Conservation (phyloP, 2,329 filamentous ascomycete genomes). For the Kalaharituber pfeilii region DNA sequence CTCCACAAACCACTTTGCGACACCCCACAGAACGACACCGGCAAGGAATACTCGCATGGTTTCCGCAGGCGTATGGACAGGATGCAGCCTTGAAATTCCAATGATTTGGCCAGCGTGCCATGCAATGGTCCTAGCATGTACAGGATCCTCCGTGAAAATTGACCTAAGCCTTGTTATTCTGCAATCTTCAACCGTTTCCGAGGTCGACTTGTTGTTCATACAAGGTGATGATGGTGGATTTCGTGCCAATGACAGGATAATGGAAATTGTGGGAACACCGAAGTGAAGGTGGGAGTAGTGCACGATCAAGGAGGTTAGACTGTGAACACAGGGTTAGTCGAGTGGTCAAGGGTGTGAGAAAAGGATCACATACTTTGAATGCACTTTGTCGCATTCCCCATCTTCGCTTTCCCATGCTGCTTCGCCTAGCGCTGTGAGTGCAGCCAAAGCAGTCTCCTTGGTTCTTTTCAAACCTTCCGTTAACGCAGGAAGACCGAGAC, state of each 20-base stretch:
- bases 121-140: slow-evolving; percentile 20
- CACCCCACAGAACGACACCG: slow-evolving; percentile 21
- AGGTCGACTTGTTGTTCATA: slow-evolving; percentile 9
- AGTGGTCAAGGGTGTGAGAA: neutral
- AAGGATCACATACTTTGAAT: slow-evolving; percentile 7
- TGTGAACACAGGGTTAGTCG: slow-evolving; percentile 6
- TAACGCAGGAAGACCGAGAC: slow-evolving; percentile 17
- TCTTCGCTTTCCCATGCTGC: slow-evolving; percentile 15
- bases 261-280: slow-evolving; percentile 17
- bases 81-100: slow-evolving; percentile 20
- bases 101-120: slow-evolving; percentile 23
- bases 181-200: slow-evolving; percentile 12
- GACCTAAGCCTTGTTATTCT: slow-evolving; percentile 17
- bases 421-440: slow-evolving; percentile 17
- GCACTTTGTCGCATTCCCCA: slow-evolving; percentile 15
- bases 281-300: slow-evolving; percentile 23
- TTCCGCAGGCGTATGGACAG: slow-evolving; percentile 20
- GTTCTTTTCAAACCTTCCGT: slow-evolving; percentile 20
- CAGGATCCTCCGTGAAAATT: slow-evolving; percentile 19
- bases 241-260: slow-evolving; percentile 18
- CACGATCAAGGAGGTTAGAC: slow-evolving; percentile 20
- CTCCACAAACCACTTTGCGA: slow-evolving; percentile 4
- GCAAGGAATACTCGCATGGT: slow-evolving; percentile 22
- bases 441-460: slow-evolving; percentile 20
- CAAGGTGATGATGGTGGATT: slow-evolving; percentile 12